Evolutionary conservation across 306 rosid genomes (phyloP).

Genomic region (Aeschynomene evenia): DNA sequence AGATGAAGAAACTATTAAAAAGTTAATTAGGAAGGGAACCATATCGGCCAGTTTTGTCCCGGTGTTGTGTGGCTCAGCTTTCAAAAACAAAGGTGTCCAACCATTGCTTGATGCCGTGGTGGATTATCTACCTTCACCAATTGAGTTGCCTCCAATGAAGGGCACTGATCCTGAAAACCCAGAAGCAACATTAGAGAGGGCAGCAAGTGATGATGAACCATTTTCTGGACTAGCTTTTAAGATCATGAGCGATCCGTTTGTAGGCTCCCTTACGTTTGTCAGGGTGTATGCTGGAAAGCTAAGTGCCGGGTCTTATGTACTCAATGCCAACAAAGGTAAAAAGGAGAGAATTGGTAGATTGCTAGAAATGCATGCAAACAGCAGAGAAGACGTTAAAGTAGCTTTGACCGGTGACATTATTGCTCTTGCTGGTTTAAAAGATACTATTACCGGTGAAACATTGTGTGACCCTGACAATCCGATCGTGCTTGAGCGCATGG

Average conservation of each 20-base stretch:
- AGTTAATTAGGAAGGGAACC: conserved; percentile 78
- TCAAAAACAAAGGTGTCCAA: conserved; percentile 98
- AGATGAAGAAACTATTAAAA: conserved; percentile 71
- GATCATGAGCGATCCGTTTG: conserved; percentile 97
- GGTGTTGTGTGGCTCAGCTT: conserved; percentile 93
- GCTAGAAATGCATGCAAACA: conserved; percentile 95
- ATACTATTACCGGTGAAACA: conserved; percentile 93
- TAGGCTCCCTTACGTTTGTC: conserved; percentile 92
- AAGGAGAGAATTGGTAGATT: conserved; percentile 96
- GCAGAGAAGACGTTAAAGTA: conserved; percentile 91
- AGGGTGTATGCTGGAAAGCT: conserved; percentile 89
- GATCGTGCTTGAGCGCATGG: conserved; percentile 90
- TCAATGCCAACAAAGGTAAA: conserved; percentile 91
- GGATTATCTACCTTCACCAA: conserved; percentile 91
- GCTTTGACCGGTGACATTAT: conserved; percentile 88
- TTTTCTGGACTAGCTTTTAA: conserved; percentile 95
- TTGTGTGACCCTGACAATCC: conserved; percentile 76
- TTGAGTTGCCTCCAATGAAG: conserved; percentile 88
- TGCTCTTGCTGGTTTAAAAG: conserved; percentile 94
- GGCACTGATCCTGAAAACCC: conserved; percentile 94
- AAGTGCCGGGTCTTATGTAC: conserved; percentile 74
- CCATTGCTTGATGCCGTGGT: conserved; percentile 94
- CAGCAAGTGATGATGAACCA: conserved; percentile 77
- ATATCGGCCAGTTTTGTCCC: conserved; percentile 72
- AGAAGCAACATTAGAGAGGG: conserved; percentile 63